Evolutionary conservation across 2,329 filamentous ascomycete genomes (phyloP).

Genomic region (Xylaria sp.): DNA sequence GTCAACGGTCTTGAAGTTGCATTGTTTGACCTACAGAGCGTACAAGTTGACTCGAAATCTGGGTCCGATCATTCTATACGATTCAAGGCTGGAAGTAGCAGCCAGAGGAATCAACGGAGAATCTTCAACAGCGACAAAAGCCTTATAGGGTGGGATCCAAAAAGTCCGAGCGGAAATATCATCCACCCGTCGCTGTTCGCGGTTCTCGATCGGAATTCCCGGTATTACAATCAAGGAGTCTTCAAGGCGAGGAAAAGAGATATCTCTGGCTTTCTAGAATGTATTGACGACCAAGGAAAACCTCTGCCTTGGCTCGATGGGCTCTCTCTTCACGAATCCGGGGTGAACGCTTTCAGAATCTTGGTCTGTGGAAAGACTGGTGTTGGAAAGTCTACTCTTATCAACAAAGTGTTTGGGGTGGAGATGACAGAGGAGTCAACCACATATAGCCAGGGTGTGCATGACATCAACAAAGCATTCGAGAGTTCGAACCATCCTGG

Average conservation of each 20-base stretch:
- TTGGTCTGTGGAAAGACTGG: slow-evolving; percentile 33
- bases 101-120: slow-evolving; percentile 15
- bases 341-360: slow-evolving; percentile 30
- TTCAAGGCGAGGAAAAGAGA: slow-evolving; percentile 28
- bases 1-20: slow-evolving; percentile 25
- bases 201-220: slow-evolving; percentile 24
- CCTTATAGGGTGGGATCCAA: slow-evolving; percentile 17
- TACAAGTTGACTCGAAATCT: slow-evolving; percentile 21
- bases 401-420: slow-evolving; percentile 34
- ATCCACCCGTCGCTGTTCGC: slow-evolving; percentile 29
- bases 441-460: slow-evolving; percentile 28
- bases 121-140: slow-evolving; percentile 13
- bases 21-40: slow-evolving; percentile 31
- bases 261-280: slow-evolving; percentile 21
- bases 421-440: slow-evolving; percentile 35
- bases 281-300: slow-evolving; percentile 30
- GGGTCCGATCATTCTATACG: slow-evolving; percentile 23
- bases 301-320: slow-evolving; percentile 28
- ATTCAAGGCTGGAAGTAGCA: slow-evolving; percentile 1
- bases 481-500: slow-evolving; percentile 29
- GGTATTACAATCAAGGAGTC: slow-evolving; percentile 28
- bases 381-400: slow-evolving; percentile 30
- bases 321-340: slow-evolving; percentile 16
- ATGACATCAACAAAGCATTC: slow-evolving; percentile 32
- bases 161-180: slow-evolving; percentile 21